Base-by-base conservation (phyloP, 169 alveolate species). In the Cryptosporidium ubiquitum region DNA sequence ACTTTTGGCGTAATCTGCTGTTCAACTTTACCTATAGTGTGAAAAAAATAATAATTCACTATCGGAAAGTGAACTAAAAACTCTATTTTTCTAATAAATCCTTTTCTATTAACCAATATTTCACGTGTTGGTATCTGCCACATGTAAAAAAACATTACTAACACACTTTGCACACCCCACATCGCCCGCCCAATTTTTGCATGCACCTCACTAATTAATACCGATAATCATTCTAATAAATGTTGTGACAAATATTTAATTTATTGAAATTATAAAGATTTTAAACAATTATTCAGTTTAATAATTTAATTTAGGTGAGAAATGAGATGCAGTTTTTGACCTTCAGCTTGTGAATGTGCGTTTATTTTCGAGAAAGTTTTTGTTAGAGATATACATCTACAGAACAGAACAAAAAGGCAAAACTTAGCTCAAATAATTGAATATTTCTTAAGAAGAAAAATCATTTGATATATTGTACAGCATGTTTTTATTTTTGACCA, bases 111-210 rank as follows among this genome's bases (percentile, higher is more conserved):
- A 70, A 70, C 47, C 84, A 70, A 44, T 70, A 64, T 70, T 73
- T 73, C 85, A 73, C 85, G 85, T 52, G 85, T 42, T 73, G 85
- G 85, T 73, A 73, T 73, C 85, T 73, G 29, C 85, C 85, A 73
- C 85, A 73, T 73, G 85, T 73, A 73, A 73, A 73, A 47, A 52
- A 73, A 42, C 68, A 51, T 73, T 73, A 52, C 85, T 58, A 73
- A 73, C 85, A 73, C 70, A 73, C 85, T 73, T 14, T 73, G 85
- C 85, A 73, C 85, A 73, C 85, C 85, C 85, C 85, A 73, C 85
- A 73, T 16, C 29, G 51, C 42, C 70, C 85, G 85, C 85, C 71
- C 51, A 31, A 33, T 7, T 7, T 31, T 52, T 73, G 55, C 85
- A 73, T 73, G 85, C 85, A 73, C 70, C 69, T 55, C 66, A 55